Evolutionary conservation across 495 filamentous ascomycete genomes (phyloP).

Genomic region (Apiosordaria backusii): DNA sequence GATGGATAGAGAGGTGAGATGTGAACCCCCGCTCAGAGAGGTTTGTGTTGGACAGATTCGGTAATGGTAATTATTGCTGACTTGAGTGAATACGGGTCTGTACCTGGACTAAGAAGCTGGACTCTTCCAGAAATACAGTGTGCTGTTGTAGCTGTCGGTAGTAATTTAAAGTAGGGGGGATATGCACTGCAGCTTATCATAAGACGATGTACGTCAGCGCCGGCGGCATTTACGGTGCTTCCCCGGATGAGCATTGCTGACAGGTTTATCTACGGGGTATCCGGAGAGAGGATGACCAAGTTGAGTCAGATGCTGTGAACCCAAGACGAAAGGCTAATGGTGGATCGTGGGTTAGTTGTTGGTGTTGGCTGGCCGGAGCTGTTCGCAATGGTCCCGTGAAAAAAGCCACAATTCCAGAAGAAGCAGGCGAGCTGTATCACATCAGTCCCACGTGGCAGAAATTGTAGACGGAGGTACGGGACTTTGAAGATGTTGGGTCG

Average conservation of each 20-base stretch:
- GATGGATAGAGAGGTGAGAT: not conserved
- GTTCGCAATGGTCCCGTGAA: not conserved
- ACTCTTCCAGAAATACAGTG: not conserved
- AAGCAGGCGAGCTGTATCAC: not conserved
- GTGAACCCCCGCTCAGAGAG: not conserved
- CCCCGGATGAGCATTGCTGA: conserved; percentile 18
- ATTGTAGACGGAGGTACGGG: not conserved
- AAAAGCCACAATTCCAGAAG: not conserved
- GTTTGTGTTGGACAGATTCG: not conserved
- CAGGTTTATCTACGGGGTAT: not conserved
- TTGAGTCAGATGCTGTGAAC: not conserved
- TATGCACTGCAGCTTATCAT: conserved; percentile 1
- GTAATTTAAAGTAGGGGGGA: not conserved
- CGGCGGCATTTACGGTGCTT: conserved; percentile 5
- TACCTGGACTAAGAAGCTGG: not conserved
- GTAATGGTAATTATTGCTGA: not conserved
- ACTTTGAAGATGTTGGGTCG: not conserved
- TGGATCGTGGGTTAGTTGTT: not conserved
- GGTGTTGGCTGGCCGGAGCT: not conserved
- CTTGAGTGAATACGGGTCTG: not conserved
- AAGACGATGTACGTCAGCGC: conserved; percentile 13
- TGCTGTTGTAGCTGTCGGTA: not conserved
- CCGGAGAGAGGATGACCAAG: not conserved
- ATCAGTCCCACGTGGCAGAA: not conserved
- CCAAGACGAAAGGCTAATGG: not conserved